Conservation (phyloP, 2,329 filamentous ascomycete species). For the Curvularia spicifera region DNA sequence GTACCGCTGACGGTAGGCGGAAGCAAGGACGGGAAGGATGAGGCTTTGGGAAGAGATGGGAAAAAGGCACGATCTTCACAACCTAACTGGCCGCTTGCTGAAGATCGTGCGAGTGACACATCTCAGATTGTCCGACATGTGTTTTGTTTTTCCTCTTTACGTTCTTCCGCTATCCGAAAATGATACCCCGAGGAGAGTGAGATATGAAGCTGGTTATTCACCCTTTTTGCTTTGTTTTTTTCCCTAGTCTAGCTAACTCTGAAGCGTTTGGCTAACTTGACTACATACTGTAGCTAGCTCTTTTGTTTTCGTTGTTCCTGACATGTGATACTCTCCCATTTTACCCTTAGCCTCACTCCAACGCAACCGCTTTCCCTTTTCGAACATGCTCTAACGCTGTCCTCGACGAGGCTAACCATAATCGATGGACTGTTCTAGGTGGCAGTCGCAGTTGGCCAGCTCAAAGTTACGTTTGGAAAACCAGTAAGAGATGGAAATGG, state of each 20-base stretch:
- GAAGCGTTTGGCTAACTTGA: background rate
- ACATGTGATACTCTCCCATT: background rate
- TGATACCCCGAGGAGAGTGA: background rate
- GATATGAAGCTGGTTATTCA: background rate
- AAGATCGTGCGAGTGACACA: background rate
- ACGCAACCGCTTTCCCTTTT: background rate
- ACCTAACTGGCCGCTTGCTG: background rate
- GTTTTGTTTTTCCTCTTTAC: background rate
- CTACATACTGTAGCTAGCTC: background rate
- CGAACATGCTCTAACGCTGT: background rate
- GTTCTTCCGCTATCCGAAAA: background rate
- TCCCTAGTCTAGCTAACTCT: background rate
- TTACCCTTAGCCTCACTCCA: background rate
- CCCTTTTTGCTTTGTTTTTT: background rate
- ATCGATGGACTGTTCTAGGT: constrained; percentile 11
- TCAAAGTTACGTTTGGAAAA: constrained; percentile 10
- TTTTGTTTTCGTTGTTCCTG: background rate
- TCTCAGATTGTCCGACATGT: background rate
- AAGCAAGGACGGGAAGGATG: background rate
- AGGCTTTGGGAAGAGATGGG: background rate
- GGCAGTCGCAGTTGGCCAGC: constrained; percentile 8
- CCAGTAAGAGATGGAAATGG: constrained; percentile 8
- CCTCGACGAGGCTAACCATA: background rate
- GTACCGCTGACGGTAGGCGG: constrained; percentile 2
- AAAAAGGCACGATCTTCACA: background rate